Base-by-base conservation (phyloP, 495 filamentous ascomycete species). In the Aeminium ludgeri region DNA sequence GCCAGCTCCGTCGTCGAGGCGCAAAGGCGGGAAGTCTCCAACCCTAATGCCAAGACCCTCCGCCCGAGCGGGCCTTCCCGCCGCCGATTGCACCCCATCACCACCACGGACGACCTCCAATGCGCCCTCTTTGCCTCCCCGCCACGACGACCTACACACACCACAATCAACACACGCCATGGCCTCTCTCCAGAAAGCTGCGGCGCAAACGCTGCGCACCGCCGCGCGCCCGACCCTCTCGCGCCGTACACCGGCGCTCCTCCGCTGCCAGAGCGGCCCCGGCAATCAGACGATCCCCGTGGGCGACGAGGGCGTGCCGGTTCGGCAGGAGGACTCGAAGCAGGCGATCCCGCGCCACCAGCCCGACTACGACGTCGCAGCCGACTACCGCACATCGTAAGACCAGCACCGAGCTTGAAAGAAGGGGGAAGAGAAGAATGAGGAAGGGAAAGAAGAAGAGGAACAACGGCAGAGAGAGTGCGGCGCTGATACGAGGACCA, bases 381-480 rank as follows among this genome's bases (percentile, higher is more conserved):
- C 79, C 48, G 84, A 93, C 54, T 78, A 80, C 51, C 76, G 72
- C 34, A 86, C 81, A 45, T 87, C 82, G 84, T 92, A 70, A 47
- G 73, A 40, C 8, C 6, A 37, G 7, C 6, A 6, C 16, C n/a
- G 32, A 39, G 29, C 18, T 40, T 17, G 25, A n/a, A 3, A 13
- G 35, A 12, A 40, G 11, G 25, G 36, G 39, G 12, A 19, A 37
- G 7, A 5, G n/a, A n/a, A n/a, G n/a, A n/a, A n/a, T n/a, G n/a
- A n/a, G n/a, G n/a, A n/a, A n/a, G n/a, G n/a, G n/a, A n/a, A n/a
- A n/a, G n/a, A n/a, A n/a, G n/a, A n/a, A n/a, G n/a, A n/a, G n/a
- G n/a, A n/a, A n/a, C n/a, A n/a, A n/a, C n/a, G n/a, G n/a, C n/a
- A n/a, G n/a, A n/a, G n/a, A n/a, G n/a, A n/a, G n/a, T 32, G 30